Percentiles rank a stretch among this genome's conserved stretches.
Conservation (phyloP, 1,284 basidiomycete species). For the Trametes versicolor region DNA sequence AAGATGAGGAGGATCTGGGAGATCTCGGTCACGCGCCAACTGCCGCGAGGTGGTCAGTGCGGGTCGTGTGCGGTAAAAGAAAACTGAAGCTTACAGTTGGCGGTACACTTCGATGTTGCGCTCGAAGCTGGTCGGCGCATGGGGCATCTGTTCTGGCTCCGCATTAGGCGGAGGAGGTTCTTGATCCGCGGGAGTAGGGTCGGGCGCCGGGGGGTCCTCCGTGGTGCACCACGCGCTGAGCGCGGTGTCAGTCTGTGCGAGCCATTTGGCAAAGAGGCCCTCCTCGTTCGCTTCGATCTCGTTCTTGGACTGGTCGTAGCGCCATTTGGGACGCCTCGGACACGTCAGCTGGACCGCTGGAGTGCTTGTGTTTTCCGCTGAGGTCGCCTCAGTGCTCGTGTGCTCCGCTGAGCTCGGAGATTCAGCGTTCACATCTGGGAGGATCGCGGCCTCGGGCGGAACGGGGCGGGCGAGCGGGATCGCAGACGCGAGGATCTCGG, state of each 20-base stretch:
- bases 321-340: slow-evolving; percentile 85
- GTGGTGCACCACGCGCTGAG: slow-evolving; percentile 64
- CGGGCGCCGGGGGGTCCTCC: slow-evolving; percentile 24
- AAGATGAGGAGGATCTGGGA: slow-evolving; percentile 88
- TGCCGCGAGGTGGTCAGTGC: slow-evolving; percentile 42
- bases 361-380: slow-evolving; percentile 42
- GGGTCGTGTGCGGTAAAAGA: neutral
- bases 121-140: slow-evolving; percentile 84
- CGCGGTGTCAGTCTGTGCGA: slow-evolving; percentile 65
- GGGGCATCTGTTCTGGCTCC: slow-evolving; percentile 54
- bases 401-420: slow-evolving; percentile 8
- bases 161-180: slow-evolving; percentile 23
- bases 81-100: slow-evolving; percentile 71
- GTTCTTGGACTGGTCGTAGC: slow-evolving; percentile 82
- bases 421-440: slow-evolving; percentile 41
- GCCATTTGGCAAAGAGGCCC: slow-evolving; percentile 80
- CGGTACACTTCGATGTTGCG: slow-evolving; percentile 93
- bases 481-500: slow-evolving; percentile 65
- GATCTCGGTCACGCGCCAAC: slow-evolving; percentile 90
- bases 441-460: slow-evolving; percentile 52
- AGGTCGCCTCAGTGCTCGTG: slow-evolving; percentile 42
- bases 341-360: slow-evolving; percentile 51
- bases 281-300: slow-evolving; percentile 91
- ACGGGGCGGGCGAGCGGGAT: slow-evolving; percentile 71
- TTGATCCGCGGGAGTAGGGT: slow-evolving; percentile 37